These are phyloP conservation scores for Diplodia scrobiculata DNA, from an alignment of 2,329 filamentous ascomycete species.

Conservation along the genomic window DNA sequence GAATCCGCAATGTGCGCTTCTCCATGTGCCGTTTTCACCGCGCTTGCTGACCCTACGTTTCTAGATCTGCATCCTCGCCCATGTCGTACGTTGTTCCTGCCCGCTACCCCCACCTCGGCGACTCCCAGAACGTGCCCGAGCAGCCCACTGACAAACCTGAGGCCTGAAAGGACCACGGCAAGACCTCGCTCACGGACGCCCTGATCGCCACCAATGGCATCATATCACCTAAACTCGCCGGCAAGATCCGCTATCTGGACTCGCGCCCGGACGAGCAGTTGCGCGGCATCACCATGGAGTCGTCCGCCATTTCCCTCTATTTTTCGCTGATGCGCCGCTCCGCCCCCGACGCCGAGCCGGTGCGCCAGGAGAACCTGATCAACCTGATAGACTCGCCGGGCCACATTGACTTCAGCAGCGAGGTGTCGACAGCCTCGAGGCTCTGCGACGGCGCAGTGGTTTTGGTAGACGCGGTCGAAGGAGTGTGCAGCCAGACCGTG, in stretches of 20 bases:
- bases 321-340: slow-evolving; percentile 85
- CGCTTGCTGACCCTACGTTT: slow-evolving; percentile 29
- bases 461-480: slow-evolving; percentile 93
- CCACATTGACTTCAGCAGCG: slow-evolving; percentile 97
- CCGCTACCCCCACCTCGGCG: neutral
- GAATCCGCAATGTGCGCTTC: slow-evolving; percentile 81
- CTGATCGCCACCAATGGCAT: slow-evolving; percentile 98
- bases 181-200: slow-evolving; percentile 94
- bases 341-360: slow-evolving; percentile 66
- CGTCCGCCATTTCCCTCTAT: slow-evolving; percentile 92
- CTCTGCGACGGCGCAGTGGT: slow-evolving; percentile 94
- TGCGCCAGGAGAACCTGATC: slow-evolving; percentile 87
- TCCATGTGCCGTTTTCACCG: slow-evolving; percentile 2
- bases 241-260: slow-evolving; percentile 97
- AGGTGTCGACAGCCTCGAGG: slow-evolving; percentile 92
- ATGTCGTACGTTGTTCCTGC: slow-evolving; percentile 63
- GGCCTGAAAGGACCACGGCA: slow-evolving; percentile 77
- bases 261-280: slow-evolving; percentile 94
- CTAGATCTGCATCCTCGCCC: slow-evolving; percentile 93
- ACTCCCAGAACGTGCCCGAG: slow-evolving; percentile 12
- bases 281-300: slow-evolving; percentile 99
- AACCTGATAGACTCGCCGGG: slow-evolving; percentile 98
- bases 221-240: slow-evolving; percentile 94
- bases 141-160: slow-evolving; percentile 30
- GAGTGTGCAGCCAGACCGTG: slow-evolving; percentile 97